A percentile compares a stretch with the other conserved stretches of the same genome.
These are phyloP conservation scores for Exophiala dermatitidis DNA, from an alignment of 2,329 filamentous ascomycete genomes.

Conservation along the genomic window DNA sequence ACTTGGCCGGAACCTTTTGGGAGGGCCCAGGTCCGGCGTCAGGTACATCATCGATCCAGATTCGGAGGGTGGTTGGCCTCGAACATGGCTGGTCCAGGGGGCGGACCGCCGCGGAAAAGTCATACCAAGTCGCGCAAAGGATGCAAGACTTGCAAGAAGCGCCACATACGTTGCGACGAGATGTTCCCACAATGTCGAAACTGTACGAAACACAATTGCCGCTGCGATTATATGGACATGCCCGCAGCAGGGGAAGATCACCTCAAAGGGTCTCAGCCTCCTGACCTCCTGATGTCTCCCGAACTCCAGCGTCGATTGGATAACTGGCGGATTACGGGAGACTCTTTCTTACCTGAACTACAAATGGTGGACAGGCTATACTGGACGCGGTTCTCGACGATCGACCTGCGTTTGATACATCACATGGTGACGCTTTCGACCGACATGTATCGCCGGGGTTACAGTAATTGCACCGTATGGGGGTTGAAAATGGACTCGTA, in stretches of 20 bases:
- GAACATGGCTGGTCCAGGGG: slow-evolving; percentile 82
- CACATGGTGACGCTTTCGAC: slow-evolving; percentile 81
- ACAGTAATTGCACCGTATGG: slow-evolving; percentile 84
- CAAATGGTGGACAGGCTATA: slow-evolving; percentile 67
- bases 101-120: slow-evolving; percentile 81
- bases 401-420: slow-evolving; percentile 81
- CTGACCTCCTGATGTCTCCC: slow-evolving; percentile 73
- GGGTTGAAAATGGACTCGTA: slow-evolving; percentile 87
- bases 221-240: slow-evolving; percentile 94
- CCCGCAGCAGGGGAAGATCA: slow-evolving; percentile 54
- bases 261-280: slow-evolving; percentile 45
- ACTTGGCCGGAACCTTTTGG: too few species aligned
- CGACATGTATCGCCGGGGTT: slow-evolving; percentile 68
- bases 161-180: slow-evolving; percentile 96
- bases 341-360: slow-evolving; percentile 78
- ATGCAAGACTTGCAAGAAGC: slow-evolving; percentile 94
- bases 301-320: slow-evolving; percentile 75
- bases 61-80: not conserved
- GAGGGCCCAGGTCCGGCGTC: too few species aligned
- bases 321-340: slow-evolving; percentile 73
- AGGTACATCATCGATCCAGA: not conserved
- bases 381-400: slow-evolving; percentile 64
- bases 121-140: slow-evolving; percentile 99
- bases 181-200: slow-evolving; percentile 97
- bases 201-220: slow-evolving; percentile 97